Evolutionary conservation across 2,329 filamentous ascomycete genomes (phyloP).

Genomic region (Bipolaris cookei): DNA sequence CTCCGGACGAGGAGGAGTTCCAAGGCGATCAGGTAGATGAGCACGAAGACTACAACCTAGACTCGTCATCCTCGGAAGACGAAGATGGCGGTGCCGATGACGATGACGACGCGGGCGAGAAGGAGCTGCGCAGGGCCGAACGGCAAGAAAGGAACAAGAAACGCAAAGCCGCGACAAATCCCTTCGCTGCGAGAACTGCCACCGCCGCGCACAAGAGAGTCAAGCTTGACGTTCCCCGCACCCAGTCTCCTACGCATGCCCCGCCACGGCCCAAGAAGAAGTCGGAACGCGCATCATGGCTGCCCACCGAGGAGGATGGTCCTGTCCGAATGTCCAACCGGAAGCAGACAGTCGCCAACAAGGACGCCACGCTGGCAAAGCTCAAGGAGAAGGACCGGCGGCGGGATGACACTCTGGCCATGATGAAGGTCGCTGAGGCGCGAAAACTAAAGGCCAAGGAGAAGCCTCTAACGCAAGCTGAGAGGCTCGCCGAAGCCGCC

Average conservation of each 20-base stretch:
- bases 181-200: conserved; percentile 45
- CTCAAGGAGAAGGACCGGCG: conserved; percentile 75
- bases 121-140: conserved; percentile 79
- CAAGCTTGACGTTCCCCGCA: conserved; percentile 47
- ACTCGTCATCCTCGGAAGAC: conserved; percentile 78
- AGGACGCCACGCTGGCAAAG: conserved; percentile 66
- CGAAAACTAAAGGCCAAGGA: conserved; percentile 75
- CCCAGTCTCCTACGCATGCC: conserved; percentile 56
- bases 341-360: conserved; percentile 67
- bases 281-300: conserved; percentile 73
- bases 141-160: conserved; percentile 72
- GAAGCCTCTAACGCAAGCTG: conserved; percentile 82
- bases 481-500: conserved; percentile 82
- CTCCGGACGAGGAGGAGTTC: conserved; percentile 63
- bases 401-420: conserved; percentile 71
- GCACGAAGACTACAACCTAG: conserved; percentile 77
- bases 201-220: conserved; percentile 50
- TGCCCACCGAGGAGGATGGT: conserved; percentile 67
- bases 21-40: conserved; percentile 61
- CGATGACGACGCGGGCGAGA: conserved; percentile 85
- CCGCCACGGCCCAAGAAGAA: conserved; percentile 66
- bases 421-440: conserved; percentile 67
- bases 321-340: conserved; percentile 68
- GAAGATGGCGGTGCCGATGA: conserved; percentile 72
- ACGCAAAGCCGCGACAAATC: conserved; percentile 71